These are phyloP conservation scores for Oehlia diaphana DNA, from an alignment of 192 early-diverging fungal genomes.

Conservation along the genomic window DNA sequence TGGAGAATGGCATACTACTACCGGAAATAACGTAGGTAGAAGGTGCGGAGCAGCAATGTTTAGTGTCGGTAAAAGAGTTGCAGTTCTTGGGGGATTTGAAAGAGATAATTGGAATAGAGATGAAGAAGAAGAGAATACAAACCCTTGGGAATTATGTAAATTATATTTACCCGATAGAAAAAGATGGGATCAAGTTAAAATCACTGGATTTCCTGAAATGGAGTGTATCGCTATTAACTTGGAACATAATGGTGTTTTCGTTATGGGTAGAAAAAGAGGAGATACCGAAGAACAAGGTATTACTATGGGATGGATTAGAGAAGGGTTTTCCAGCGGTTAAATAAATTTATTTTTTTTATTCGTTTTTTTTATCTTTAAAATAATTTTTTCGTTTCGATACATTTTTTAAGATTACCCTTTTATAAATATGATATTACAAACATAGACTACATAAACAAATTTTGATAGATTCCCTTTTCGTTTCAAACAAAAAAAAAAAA, in stretches of 20 bases:
- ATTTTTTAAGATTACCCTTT: too few species aligned
- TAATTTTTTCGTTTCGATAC: too few species aligned
- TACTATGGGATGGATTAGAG: slow-evolving; percentile 24
- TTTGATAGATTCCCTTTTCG: too few species aligned
- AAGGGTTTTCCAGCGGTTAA: not conserved
- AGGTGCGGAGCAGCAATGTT: slow-evolving; percentile 20
- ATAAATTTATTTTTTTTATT: not conserved
- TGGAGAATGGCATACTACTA: slow-evolving; percentile 2
- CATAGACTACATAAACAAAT: too few species aligned
- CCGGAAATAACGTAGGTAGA: slow-evolving; percentile 13
- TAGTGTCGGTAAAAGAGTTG: not conserved
- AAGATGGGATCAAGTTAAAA: slow-evolving; percentile 10
- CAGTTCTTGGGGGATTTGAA: slow-evolving; percentile 15
- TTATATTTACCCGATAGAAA: slow-evolving; percentile 6
- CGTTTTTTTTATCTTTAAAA: not conserved
- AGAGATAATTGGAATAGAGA: slow-evolving; percentile 1
- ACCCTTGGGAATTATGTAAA: slow-evolving; percentile 24
- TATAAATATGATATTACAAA: too few species aligned
- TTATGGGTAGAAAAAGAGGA: slow-evolving; percentile 11
- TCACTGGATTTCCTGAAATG: slow-evolving; percentile 11
- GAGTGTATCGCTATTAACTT: slow-evolving; percentile 5
- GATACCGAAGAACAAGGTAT: not conserved
- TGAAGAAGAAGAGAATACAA: not conserved
- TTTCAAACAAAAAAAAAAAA: too few species aligned
- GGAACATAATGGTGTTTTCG: not conserved